Evolutionary conservation across 2,329 filamentous ascomycete genomes (phyloP).

Genomic region (Alternaria longipes): DNA sequence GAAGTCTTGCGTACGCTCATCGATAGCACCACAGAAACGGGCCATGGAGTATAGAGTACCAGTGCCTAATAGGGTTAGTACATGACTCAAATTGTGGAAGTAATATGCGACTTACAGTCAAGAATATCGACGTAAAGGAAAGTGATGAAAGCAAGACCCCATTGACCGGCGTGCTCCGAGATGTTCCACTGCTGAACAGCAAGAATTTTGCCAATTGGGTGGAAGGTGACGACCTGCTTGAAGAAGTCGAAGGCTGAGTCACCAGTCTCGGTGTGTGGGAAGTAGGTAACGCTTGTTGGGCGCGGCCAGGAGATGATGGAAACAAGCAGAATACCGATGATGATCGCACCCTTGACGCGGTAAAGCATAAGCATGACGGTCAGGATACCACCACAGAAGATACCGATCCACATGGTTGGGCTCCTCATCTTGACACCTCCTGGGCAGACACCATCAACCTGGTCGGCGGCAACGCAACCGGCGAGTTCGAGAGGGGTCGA

Average conservation of each 20-base stretch:
- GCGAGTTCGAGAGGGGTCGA: conserved; percentile 77
- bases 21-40: conserved; percentile 79
- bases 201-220: conserved; percentile 75
- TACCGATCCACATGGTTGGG: conserved; percentile 86
- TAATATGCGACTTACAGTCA: conserved; percentile 62
- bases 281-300: conserved; percentile 78
- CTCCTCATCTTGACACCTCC: conserved; percentile 78
- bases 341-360: conserved; percentile 86
- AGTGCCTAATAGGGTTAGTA: conserved; percentile 56
- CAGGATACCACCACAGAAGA: conserved; percentile 84
- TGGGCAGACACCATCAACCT: conserved; percentile 65
- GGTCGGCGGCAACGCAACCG: conserved; percentile 69
- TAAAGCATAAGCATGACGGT: conserved; percentile 85
- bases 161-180: conserved; percentile 73
- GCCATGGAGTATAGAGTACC: conserved; percentile 92
- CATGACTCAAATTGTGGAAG: neutral
- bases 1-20: conserved; percentile 85
- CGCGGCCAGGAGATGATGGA: conserved; percentile 91
- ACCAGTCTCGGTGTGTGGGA: conserved; percentile 76
- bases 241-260: conserved; percentile 83
- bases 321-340: conserved; percentile 82
- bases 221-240: conserved; percentile 86
- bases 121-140: conserved; percentile 93
- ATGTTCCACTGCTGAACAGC: conserved; percentile 79
- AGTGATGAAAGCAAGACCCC: conserved; percentile 84